Conservation (phyloP, 345 rosid genomes). For the Conringia planisiliqua region DNA sequence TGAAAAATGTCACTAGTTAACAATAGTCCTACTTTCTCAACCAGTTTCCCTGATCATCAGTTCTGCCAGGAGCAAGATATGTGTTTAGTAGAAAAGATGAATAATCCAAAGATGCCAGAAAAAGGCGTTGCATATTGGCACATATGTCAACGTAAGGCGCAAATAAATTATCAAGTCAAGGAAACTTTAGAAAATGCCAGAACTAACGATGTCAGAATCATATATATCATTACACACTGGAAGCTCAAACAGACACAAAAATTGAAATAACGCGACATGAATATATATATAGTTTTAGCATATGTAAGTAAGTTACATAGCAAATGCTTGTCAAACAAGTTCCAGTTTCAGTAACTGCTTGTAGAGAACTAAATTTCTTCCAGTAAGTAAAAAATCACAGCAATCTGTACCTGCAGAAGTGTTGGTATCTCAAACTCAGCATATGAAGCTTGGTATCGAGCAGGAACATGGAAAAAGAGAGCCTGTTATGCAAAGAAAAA, state of each 20-base stretch:
- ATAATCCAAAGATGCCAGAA: slow-evolving; percentile 1
- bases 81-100: background rate
- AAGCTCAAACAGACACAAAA: background rate
- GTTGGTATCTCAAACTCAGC: slow-evolving; percentile 91
- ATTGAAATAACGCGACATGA: background rate
- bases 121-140: background rate
- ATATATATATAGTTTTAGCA: background rate
- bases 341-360: slow-evolving; percentile 1
- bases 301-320: background rate
- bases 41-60: background rate
- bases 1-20: slow-evolving; percentile 1
- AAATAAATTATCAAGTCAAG: background rate
- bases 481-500: slow-evolving; percentile 49
- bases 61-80: background rate
- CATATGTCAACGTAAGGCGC: background rate
- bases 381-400: background rate
- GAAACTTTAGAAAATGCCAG: background rate
- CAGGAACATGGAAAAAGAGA: slow-evolving; percentile 85
- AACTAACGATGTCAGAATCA: background rate
- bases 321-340: background rate
- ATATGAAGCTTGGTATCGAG: slow-evolving; percentile 74
- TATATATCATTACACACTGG: background rate
- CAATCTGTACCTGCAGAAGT: slow-evolving; percentile 69
- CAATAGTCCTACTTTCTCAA: background rate
- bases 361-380: background rate